These are phyloP conservation scores for Rutidosis leptorrhynchoides DNA, from an alignment of 129 eudicot species.

Conservation along the genomic window DNA sequence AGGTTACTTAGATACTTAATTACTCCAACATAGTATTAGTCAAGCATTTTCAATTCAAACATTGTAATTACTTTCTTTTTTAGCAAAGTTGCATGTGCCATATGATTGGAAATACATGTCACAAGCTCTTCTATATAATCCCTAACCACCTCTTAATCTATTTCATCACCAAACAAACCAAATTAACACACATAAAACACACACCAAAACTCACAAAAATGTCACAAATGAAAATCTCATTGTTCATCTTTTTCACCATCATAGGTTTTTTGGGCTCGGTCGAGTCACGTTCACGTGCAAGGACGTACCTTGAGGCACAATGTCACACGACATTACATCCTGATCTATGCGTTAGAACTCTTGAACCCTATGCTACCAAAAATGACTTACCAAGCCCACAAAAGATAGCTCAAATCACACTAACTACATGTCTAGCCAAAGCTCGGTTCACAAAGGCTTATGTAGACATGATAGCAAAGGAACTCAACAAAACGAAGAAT, in stretches of 20 bases:
- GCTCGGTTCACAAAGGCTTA: slow-evolving; percentile 49
- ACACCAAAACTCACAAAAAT: slow-evolving; percentile 14
- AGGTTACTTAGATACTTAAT: slow-evolving; percentile 25
- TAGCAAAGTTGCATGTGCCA: slow-evolving; percentile 39
- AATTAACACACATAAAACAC: slow-evolving; percentile 1
- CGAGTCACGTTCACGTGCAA: slow-evolving; percentile 44
- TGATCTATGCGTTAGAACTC: slow-evolving; percentile 40
- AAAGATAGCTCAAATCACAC: slow-evolving; percentile 54
- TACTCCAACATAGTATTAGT: slow-evolving; percentile 24
- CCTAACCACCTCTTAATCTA: slow-evolving; percentile 19
- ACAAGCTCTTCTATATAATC: slow-evolving; percentile 28
- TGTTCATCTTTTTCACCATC: slow-evolving; percentile 33
- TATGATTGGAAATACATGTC: slow-evolving; percentile 19
- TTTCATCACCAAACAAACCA: slow-evolving; percentile 16
- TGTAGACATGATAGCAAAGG: slow-evolving; percentile 39
- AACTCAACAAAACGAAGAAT: slow-evolving; percentile 32
- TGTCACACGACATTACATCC: slow-evolving; percentile 44
- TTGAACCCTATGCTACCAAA: slow-evolving; percentile 28
- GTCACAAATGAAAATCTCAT: slow-evolving; percentile 31
- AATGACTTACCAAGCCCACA: slow-evolving; percentile 37
- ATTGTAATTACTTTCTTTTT: slow-evolving; percentile 18
- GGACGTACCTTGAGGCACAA: slow-evolving; percentile 46
- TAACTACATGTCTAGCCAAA: slow-evolving; percentile 44
- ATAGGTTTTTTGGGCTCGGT: slow-evolving; percentile 33
- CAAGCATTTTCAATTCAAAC: neutral